Percentiles rank a stretch among this genome's conserved stretches.
phyloP scores from a whole-genome alignment of 1,284 basidiomycete species.

The Cutaneotrichosporon sp. region DNA sequence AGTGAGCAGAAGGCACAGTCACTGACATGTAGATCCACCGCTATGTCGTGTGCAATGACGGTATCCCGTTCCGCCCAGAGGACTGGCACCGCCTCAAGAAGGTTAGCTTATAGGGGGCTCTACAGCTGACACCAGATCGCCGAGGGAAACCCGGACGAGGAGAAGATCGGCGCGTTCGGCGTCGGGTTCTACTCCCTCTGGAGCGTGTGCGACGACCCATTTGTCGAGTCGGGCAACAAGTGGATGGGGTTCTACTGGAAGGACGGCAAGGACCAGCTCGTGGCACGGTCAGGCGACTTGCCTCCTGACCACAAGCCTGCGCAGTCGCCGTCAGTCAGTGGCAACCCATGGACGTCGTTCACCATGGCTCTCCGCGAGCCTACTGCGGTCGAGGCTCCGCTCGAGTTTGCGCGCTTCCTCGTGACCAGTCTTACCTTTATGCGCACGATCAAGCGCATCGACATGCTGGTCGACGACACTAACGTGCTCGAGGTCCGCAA shows the following conservation, averaged over 20 bases:
- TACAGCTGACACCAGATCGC: conserved; percentile 37
- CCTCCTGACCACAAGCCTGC: conserved; percentile 48
- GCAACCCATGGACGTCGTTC: conserved; percentile 76
- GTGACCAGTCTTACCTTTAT: conserved; percentile 94
- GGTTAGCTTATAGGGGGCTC: background rate
- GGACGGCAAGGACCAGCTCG: conserved; percentile 77
- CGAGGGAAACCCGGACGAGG: conserved; percentile 53
- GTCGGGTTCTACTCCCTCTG: conserved; percentile 49
- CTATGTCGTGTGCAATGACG: conserved; percentile 76
- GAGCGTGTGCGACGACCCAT: conserved; percentile 68
- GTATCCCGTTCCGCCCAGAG: conserved; percentile 65
- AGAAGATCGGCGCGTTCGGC: conserved; percentile 50
- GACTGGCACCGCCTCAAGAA: conserved; percentile 87
- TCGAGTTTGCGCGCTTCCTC: conserved; percentile 85
- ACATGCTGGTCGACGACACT: conserved; percentile 72
- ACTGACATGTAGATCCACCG: conserved; percentile 37
- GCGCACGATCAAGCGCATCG: conserved; percentile 68
- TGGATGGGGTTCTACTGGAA: conserved; percentile 99
- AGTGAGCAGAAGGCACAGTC: conserved; percentile 13
- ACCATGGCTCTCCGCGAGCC: conserved; percentile 84
- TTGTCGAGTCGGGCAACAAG: conserved; percentile 80
- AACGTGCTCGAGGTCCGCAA: conserved; percentile 72
- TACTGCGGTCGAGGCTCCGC: conserved; percentile 67
- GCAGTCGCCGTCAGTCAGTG: conserved; percentile 28
- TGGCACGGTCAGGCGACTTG: conserved; percentile 67